Evolutionary conservation across 2,329 filamentous ascomycete species (phyloP), one percentile per base, ranked within the genome.

Genomic region (Aurifilum marmelostoma): DNA sequence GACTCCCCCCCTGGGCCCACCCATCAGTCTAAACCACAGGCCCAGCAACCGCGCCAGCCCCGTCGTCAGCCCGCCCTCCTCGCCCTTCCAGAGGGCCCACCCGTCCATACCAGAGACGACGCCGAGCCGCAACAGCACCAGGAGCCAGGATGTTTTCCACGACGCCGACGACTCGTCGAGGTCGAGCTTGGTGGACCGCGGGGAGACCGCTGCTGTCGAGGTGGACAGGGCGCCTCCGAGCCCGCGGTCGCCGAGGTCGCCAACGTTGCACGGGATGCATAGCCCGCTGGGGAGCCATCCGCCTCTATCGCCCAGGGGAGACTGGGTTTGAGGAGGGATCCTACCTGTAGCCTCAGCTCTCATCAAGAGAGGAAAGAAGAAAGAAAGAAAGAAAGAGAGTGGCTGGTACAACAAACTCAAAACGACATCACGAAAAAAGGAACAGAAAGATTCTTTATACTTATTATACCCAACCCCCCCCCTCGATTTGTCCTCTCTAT

Each of bases 271-370:
- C 12, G 54, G 52, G 29, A n/a, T 59, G 54, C 64, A 61, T 16
- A 71, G 69, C 41, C 69, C 69, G 5, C 34, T 71, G 52, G 37
- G 60, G n/a, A 71, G 64, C 21, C 60, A 71, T 16, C 69, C 69
- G 9, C 67, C 69, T 3, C 2, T 68, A 24, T 63, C 66, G 4
- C 63, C 63, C 11, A 66, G 29, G 32, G 61, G 41, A 7, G 47
- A 66, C 2, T 71, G 69, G 69, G 37, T 71, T 18, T 70, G 37
- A 70, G 21, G 12, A 12, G 2, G 24, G 9, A n/a, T n/a, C n/a
- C n/a, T n/a, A n/a, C n/a, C n/a, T n/a, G n/a, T n/a, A n/a, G n/a
- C 24, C 16, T 12, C n/a, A n/a, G 24, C 52, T 0, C 18, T 59
- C 32, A 59, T n/a, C 14, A 34, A 59, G 29, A 5, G 11, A 14